Evolutionary conservation across 2,329 filamentous ascomycete genomes (phyloP), one percentile per base, ranked within the genome.

Genomic region (Stachybotrys chlorohalonatus): DNA sequence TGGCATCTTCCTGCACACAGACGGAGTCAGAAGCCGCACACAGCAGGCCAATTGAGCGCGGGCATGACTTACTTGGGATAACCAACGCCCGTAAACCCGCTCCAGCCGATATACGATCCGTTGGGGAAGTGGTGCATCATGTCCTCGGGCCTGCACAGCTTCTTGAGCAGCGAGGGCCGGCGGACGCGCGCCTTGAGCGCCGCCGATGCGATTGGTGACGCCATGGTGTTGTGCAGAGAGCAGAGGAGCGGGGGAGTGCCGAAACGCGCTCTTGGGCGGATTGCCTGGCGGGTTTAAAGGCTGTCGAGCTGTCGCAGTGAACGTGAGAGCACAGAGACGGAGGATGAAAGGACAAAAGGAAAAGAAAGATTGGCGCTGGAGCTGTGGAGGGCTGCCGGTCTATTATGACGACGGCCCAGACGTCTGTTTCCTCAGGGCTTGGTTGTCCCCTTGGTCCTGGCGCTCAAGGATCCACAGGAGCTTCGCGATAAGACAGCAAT

Each of bases 91-190:
- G 90, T 95, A 73, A 95, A 95, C 42, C 90, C 90, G 59, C 85
- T 90, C 90, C 90, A 95, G 65, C 90, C 91, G 64, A 95, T 83
- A 71, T 94, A 94, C n/a, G 88, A 74, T 66, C 85, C 86, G 76
- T 94, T 83, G 60, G 90, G 90, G 65, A 95, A 95, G 62, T 89
- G 80, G 59, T 87, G 79, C 57, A 95, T 79, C 59, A 95, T 72
- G 68, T 95, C 90, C 70, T 94, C 83, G 45, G 90, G 83, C 63
- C 84, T 84, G 63, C 86, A 84, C 56, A 95, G 77, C 79, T 93
- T 95, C 64, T 84, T 85, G 55, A 95, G 79, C 71, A 93, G 85
- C 47, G 86, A 87, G 24, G 90, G 86, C 60, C 89, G 82, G 62
- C 85, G 78, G 58, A 94, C 79, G 63, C 90, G 86, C 65, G 85